These are phyloP conservation scores for Pythium brachiatum DNA, from an alignment of 352 stramenopile genomes.

Conservation along the genomic window DNA sequence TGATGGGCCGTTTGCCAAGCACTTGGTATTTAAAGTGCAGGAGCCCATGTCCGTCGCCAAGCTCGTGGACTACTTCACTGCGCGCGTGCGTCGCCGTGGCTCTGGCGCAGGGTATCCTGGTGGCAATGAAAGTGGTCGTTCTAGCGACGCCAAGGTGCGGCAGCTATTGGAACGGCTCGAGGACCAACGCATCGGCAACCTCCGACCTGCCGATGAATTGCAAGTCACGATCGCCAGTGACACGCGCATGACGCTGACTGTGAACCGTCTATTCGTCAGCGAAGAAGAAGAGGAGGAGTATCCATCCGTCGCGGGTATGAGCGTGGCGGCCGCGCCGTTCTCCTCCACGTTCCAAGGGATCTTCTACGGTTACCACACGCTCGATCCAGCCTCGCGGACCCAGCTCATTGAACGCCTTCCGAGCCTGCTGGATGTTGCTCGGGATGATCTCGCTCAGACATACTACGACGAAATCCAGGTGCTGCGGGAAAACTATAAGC, in stretches of 20 bases:
- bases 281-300: conserved; percentile 21
- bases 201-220: conserved; percentile 49
- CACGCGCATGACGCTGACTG: conserved; percentile 38
- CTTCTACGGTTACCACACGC: conserved; percentile 74
- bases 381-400: conserved; percentile 46
- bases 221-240: conserved; percentile 47
- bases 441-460: conserved; percentile 77
- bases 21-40: conserved; percentile 65
- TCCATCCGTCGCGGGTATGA: conserved; percentile 20
- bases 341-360: conserved; percentile 64
- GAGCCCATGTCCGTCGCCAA: conserved; percentile 36
- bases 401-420: conserved; percentile 72
- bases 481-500: conserved; percentile 83
- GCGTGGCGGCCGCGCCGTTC: conserved; percentile 44
- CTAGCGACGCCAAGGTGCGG: conserved; percentile 16
- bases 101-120: conserved; percentile 5
- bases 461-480: conserved; percentile 84
- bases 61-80: conserved; percentile 58
- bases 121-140: conserved; percentile 7
- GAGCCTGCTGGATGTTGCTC: conserved; percentile 63
- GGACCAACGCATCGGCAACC: conserved; percentile 26
- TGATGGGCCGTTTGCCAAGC: conserved; percentile 57
- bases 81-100: conserved; percentile 33
- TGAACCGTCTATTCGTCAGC: conserved; percentile 26
- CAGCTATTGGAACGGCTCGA: conserved; percentile 32